These are phyloP conservation scores for Graphilbum fragrans DNA, from an alignment of 2,329 filamentous ascomycete species.

Conservation along the genomic window DNA sequence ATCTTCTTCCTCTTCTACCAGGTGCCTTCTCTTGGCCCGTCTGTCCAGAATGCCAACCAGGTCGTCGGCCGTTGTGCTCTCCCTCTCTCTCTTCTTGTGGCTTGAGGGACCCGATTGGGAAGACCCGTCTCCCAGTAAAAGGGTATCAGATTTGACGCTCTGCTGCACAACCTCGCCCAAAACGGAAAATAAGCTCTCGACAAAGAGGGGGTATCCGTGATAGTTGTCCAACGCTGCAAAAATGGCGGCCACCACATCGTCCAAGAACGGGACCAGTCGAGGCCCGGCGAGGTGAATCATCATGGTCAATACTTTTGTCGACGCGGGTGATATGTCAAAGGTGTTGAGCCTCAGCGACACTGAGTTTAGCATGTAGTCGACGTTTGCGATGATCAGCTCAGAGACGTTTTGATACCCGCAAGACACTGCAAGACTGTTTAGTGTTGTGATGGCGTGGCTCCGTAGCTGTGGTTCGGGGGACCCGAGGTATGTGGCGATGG, in stretches of 20 bases:
- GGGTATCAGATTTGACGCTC: constrained; percentile 48
- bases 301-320: constrained; percentile 84
- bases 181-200: constrained; percentile 74
- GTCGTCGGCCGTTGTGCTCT: constrained; percentile 1
- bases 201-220: constrained; percentile 79
- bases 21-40: constrained; percentile 15
- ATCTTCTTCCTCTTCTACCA: background rate
- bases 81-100: constrained; percentile 5
- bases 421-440: constrained; percentile 66
- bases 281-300: constrained; percentile 84
- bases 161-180: constrained; percentile 75
- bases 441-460: constrained; percentile 67
- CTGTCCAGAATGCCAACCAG: constrained; percentile 4
- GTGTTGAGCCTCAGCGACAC: constrained; percentile 81
- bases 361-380: constrained; percentile 93
- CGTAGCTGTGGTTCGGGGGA: constrained; percentile 57
- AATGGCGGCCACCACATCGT: constrained; percentile 82
- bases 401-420: constrained; percentile 67
- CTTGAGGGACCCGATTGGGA: constrained; percentile 4
- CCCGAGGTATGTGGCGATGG: constrained; percentile 77
- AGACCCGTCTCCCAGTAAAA: constrained; percentile 31
- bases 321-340: constrained; percentile 83
- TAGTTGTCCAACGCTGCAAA: constrained; percentile 91
- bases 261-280: constrained; percentile 70
- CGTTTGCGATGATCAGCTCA: constrained; percentile 76